Evolutionary conservation across 2,329 filamentous ascomycete species (phyloP), one percentile per base, ranked within the genome.

Genomic region (Aureobasidium sp.): DNA sequence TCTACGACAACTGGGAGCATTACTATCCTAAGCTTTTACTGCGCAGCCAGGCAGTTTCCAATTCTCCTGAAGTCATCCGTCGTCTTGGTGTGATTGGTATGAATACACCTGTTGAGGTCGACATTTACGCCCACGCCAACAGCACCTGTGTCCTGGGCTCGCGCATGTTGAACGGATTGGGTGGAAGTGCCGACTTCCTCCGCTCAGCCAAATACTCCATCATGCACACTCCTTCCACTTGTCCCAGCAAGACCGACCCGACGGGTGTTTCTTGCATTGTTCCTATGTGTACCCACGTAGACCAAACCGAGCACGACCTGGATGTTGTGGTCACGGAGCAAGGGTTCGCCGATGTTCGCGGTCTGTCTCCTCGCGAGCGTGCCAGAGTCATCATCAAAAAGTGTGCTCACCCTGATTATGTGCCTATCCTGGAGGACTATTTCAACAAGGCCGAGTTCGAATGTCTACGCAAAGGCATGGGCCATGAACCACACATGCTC

Each of bases 91-190:
- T 91, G 66, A 95, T 96, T 67, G 90, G 89, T 72, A 95, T 95
- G 90, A 95, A 95, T 81, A 95, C 90, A 0, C 90, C 90, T 23
- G 89, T 95, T 49, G 91, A 95, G 76, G 90, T 95, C 17, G 91
- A 95, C 75, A 95, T 95, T 69, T 95, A 95, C 76, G 91, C 90
- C 2, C 90, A 95, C 76, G 91, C 91, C 68, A 96, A 95, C 83
- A 87, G 82, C 63, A 95, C 90, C 59, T 92, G 88, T 70, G 90
- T 95, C 23, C 90, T 94, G 85, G 90, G 91, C 65, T 87, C 82
- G 63, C 86, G 91, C 61, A 94, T 93, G 88, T 81, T 94, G 63
- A 93, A 93, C 77, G 89, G 89, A 11, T 84, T 94, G 7, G 89
- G 89, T 53, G 89, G 89, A 4, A 88, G 84, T 1, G 89, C 89